Base-by-base conservation (phyloP, 2,329 filamentous ascomycete species). In the Sclerotinia spermophila region DNA sequence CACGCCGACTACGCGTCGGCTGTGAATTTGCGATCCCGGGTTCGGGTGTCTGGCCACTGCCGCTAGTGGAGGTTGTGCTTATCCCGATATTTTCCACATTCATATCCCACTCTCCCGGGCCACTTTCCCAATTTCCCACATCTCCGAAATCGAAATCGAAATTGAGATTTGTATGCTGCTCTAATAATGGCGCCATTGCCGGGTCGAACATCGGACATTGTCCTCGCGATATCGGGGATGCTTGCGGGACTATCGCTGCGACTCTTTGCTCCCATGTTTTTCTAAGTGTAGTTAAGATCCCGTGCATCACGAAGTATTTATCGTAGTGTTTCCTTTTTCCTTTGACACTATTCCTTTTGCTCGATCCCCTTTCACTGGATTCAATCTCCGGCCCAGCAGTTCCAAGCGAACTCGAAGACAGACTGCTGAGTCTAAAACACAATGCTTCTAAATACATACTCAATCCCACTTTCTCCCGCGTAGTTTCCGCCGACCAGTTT, bases 401-500 rank as follows among this genome's bases (percentile, higher is more conserved):
- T 15, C 19, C 8, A 8, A 40, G 62, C 1, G 19, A 42, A 30
- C 27, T 42, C 1, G 68, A 68, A 3, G 76, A 77, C 1, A 75
- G 65, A 15, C 60, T 38, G 21, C 72, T 68, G 30, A 78, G 74
- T 4, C 77, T 70, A 55, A 74, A 79, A 53, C 74, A 77, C 0
- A 79, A 70, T 55, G 72, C 74, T 56, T 79, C 77, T 10, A 79
- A 72, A 70, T 78, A 79, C 73, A 78, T 76, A 1, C 72, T 72
- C 45, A 79, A 61, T 1, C 76, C 77, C 1, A 78, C 60, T 40
- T 73, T 75, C 42, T 73, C 62, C 15, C 76, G 71, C 3, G 77
- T 75, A 3, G 72, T 75, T 1, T 72, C 70, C 1, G 72, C 58
- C 55, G 76, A 73, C 77, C 77, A 78, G 15, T 69, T 69, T 24